These are phyloP conservation scores for Stephanodiscus triporus DNA, from an alignment of 108 stramenopile species.

Conservation along the genomic window DNA sequence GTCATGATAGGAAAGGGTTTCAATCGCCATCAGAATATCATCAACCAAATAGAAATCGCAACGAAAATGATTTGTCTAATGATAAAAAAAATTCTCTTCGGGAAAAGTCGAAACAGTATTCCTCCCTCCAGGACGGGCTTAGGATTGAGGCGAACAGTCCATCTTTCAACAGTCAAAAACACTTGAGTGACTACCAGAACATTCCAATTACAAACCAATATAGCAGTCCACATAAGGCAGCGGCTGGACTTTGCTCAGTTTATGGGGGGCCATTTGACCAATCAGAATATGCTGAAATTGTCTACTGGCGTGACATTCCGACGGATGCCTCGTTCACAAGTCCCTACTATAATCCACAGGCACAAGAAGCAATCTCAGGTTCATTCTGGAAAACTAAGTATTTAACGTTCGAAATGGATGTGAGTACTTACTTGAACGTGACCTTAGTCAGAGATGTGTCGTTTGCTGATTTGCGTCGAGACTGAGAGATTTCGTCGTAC, in stretches of 20 bases:
- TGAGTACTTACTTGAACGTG: background rate
- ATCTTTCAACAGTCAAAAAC: background rate
- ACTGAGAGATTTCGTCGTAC: background rate
- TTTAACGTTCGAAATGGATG: constrained; percentile 75
- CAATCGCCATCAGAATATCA: background rate
- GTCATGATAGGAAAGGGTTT: background rate
- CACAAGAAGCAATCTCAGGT: constrained; percentile 20
- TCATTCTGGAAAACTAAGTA: constrained; percentile 47
- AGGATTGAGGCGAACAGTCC: background rate
- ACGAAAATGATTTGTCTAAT: background rate
- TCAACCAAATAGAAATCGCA: background rate
- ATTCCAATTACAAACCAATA: background rate
- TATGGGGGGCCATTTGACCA: constrained; percentile 28
- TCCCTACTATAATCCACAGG: constrained; percentile 25
- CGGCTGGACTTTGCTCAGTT: constrained; percentile 5
- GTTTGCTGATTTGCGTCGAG: background rate
- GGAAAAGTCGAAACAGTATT: background rate
- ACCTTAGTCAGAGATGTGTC: background rate
- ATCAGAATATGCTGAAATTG: constrained; percentile 37
- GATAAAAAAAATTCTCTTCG: background rate
- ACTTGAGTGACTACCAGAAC: background rate
- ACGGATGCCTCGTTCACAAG: constrained; percentile 33
- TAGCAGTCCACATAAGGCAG: background rate
- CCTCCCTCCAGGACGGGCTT: background rate
- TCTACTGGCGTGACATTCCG: constrained; percentile 51